Evolutionary conservation across 2,329 filamentous ascomycete genomes (phyloP).

Genomic region (Aschersonia sp.): DNA sequence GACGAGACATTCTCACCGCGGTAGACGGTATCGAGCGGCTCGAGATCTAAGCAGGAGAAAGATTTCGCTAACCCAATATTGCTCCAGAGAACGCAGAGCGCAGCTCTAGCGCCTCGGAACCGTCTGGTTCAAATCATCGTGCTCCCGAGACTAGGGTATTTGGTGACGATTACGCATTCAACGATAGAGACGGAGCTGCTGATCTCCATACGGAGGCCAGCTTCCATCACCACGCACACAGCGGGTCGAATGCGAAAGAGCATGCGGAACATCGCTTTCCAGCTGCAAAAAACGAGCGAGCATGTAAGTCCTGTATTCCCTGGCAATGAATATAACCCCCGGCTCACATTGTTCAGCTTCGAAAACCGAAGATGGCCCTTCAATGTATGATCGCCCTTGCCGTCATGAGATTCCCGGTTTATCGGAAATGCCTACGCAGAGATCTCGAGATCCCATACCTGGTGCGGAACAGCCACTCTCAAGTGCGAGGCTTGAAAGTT

Average conservation of each 20-base stretch:
- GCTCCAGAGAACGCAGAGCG: too few species aligned
- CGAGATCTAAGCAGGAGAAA: too few species aligned
- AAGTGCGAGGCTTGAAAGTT: constrained; percentile 4
- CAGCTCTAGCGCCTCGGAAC: too few species aligned
- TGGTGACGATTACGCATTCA: too few species aligned
- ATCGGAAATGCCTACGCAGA: not conserved
- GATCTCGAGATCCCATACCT: constrained; percentile 3
- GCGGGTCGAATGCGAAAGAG: not conserved
- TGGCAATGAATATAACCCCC: not conserved
- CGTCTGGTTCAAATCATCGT: too few species aligned
- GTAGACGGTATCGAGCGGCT: too few species aligned
- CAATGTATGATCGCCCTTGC: constrained; percentile 28
- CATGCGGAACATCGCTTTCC: not conserved
- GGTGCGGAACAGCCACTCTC: not conserved
- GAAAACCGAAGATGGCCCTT: constrained; percentile 15
- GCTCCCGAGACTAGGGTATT: too few species aligned
- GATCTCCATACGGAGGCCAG: not conserved
- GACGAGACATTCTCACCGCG: not conserved
- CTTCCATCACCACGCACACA: not conserved
- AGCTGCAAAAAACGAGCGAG: not conserved
- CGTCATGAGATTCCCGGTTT: not conserved
- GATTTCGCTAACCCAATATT: too few species aligned
- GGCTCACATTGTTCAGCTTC: constrained; percentile 1
- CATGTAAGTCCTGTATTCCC: not conserved
- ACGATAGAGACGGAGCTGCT: too few species aligned